Conservation (phyloP, 257 asterid species). For the Solanum chmielewskii region DNA sequence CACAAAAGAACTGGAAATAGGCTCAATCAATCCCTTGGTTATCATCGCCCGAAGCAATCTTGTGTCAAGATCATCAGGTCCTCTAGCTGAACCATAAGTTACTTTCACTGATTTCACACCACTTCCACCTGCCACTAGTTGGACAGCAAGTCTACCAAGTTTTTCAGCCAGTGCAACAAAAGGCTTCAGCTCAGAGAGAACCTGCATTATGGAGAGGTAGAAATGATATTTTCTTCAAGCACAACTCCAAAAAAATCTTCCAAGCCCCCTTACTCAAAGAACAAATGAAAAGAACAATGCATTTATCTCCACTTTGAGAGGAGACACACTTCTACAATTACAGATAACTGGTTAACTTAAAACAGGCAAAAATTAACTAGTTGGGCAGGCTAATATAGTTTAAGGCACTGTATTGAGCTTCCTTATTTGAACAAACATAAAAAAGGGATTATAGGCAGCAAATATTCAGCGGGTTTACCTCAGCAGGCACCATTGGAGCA, state of each 20-base stretch:
- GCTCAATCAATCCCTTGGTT: slow-evolving; percentile 89
- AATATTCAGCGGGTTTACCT: slow-evolving; percentile 28
- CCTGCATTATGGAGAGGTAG: slow-evolving; percentile 29
- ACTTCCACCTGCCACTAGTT: slow-evolving; percentile 75
- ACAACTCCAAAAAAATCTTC: not conserved
- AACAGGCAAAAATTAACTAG: not conserved
- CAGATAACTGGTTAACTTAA: not conserved
- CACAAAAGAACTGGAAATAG: slow-evolving; percentile 62
- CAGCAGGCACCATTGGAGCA: slow-evolving; percentile 95
- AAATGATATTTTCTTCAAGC: not conserved
- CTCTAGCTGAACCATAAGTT: slow-evolving; percentile 73
- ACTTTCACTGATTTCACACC: slow-evolving; percentile 72
- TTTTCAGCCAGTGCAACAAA: slow-evolving; percentile 77
- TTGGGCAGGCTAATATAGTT: not conserved
- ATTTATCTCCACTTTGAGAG: not conserved
- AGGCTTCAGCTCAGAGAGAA: slow-evolving; percentile 79
- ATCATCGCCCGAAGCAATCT: slow-evolving; percentile 89
- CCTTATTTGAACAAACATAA: not conserved
- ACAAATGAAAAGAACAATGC: not conserved
- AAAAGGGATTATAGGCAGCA: not conserved
- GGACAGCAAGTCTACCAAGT: slow-evolving; percentile 93
- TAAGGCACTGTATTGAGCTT: not conserved
- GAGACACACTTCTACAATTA: not conserved
- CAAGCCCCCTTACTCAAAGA: not conserved
- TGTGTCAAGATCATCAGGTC: slow-evolving; percentile 87